These are phyloP conservation scores for Carex scoparia DNA, from an alignment of 176 grass and related monocot species.

Conservation along the genomic window DNA sequence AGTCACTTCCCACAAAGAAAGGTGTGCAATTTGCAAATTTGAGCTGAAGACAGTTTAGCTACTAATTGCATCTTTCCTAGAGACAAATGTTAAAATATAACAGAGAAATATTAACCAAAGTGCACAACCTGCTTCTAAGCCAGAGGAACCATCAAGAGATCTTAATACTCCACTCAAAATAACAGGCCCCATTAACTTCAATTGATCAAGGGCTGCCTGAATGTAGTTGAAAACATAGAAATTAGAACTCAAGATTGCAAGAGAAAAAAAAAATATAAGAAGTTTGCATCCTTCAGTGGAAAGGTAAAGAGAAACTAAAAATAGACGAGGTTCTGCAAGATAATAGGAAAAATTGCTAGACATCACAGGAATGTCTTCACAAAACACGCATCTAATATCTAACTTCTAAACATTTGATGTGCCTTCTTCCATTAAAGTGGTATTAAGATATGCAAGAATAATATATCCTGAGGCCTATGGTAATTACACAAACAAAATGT, in stretches of 20 bases:
- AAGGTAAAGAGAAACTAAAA: background rate
- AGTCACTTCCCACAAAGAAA: background rate
- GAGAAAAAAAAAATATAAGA: background rate
- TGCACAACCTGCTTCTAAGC: constrained; percentile 64
- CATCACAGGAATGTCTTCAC: background rate
- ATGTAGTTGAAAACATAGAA: constrained; percentile 6
- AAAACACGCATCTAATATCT: background rate
- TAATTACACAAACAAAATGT: background rate
- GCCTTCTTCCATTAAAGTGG: background rate
- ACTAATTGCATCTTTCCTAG: constrained; percentile 22
- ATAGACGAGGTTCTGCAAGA: background rate
- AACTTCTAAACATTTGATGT: constrained; percentile 2
- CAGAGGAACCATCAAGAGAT: constrained; percentile 77
- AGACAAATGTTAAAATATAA: constrained; percentile 21
- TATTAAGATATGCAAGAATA: background rate
- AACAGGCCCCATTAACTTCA: constrained; percentile 88
- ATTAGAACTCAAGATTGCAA: background rate
- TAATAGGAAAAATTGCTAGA: background rate
- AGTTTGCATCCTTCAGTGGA: background rate
- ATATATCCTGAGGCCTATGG: background rate
- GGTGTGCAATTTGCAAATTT: background rate
- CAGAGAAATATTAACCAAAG: constrained; percentile 26
- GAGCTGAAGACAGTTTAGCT: constrained; percentile 24
- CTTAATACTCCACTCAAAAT: constrained; percentile 90
- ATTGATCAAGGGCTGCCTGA: constrained; percentile 64